A percentile compares a stretch with the other conserved stretches of the same genome.
phyloP scores from a whole-genome alignment of 1,284 basidiomycete genomes.

The Pholiota adiposa region DNA sequence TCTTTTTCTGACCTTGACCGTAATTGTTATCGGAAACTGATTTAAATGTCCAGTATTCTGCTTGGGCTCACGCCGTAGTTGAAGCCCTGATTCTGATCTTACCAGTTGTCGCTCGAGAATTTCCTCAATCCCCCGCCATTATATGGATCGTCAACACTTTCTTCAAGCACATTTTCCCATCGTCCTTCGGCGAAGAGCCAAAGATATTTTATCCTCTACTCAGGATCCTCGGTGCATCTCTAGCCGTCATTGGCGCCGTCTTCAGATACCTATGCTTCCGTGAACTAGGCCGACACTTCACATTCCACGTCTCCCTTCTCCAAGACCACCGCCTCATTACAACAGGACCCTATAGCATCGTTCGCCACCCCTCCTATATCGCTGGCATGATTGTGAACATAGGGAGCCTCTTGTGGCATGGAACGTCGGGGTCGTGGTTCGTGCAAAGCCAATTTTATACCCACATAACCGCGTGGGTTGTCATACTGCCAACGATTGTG shows the following conservation, averaged over 20 bases:
- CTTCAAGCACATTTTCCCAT: not conserved
- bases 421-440: not conserved
- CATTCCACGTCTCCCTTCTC: constrained; percentile 24
- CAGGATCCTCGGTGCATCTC: not conserved
- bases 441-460: too few species aligned
- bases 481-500: too few species aligned
- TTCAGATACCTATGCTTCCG: constrained; percentile 1
- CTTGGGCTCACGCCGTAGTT: not conserved
- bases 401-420: not conserved
- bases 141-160: not conserved
- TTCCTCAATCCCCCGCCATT: not conserved
- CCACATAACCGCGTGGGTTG: too few species aligned
- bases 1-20: too few species aligned
- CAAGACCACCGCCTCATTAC: constrained; percentile 30
- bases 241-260: not conserved
- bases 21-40: too few species aligned
- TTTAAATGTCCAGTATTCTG: not conserved
- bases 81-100: not conserved
- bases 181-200: not conserved
- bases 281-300: constrained; percentile 2
- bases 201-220: not conserved
- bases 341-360: constrained; percentile 25
- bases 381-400: constrained; percentile 11
- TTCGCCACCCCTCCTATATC: constrained; percentile 28
- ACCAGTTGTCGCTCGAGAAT: not conserved